phyloP scores from a whole-genome alignment of 148 eudicot genomes.

The Vaccinium macrocarpon region DNA sequence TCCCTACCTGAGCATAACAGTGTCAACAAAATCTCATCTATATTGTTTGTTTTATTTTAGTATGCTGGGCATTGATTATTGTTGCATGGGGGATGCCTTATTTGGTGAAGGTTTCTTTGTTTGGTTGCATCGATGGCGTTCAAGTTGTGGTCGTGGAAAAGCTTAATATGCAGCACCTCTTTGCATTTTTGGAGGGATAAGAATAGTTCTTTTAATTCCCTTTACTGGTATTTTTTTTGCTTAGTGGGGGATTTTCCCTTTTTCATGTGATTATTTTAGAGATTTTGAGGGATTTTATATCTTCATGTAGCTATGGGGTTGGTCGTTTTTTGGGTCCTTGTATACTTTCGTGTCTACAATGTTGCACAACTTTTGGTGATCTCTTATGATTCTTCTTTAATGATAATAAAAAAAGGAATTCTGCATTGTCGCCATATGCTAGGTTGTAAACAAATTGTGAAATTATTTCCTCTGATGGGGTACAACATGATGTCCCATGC shows the following conservation, averaged over 20 bases:
- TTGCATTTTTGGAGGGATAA: neutral
- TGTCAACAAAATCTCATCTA: neutral
- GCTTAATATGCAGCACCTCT: neutral
- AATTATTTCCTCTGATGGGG: neutral
- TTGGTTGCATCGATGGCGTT: neutral
- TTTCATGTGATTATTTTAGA: neutral
- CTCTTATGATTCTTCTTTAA: neutral
- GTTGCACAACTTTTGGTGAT: neutral
- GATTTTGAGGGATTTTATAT: neutral
- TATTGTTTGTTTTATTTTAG: neutral
- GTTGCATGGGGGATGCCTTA: neutral
- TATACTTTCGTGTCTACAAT: neutral
- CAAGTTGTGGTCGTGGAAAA: neutral
- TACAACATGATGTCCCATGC: neutral
- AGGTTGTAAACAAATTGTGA: neutral
- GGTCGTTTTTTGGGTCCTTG: neutral
- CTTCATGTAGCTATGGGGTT: neutral
- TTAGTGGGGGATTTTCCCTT: neutral
- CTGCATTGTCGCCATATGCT: neutral
- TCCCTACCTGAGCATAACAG: neutral
- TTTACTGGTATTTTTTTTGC: neutral
- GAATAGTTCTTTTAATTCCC: neutral
- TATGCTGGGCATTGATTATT: neutral
- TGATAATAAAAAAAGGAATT: neutral
- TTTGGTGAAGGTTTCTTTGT: conserved; percentile 5